These are phyloP conservation scores for Hygrophorus pudorinus DNA, from an alignment of 768 basidiomycete species.

Conservation along the genomic window DNA sequence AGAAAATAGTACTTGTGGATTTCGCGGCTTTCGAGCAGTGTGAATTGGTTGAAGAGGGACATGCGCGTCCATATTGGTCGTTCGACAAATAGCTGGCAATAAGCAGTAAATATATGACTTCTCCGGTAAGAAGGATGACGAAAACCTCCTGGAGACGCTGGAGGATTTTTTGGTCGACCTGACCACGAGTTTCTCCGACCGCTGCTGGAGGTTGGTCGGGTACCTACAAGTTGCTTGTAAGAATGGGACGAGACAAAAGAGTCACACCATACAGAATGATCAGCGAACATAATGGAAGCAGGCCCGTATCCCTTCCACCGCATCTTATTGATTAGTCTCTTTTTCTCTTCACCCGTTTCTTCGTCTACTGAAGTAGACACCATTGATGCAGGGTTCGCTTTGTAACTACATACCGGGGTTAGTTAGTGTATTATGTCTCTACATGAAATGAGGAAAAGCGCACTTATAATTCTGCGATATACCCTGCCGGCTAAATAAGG, in stretches of 20 bases:
- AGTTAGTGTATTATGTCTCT: not conserved
- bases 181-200: conserved; percentile 49
- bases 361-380: conserved; percentile 56
- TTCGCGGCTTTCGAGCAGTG: conserved; percentile 53
- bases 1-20: conserved; percentile 57
- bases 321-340: conserved; percentile 74
- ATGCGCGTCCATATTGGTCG: conserved; percentile 88
- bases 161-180: conserved; percentile 46
- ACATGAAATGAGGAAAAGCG: conserved; percentile 6
- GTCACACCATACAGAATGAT: conserved; percentile 34
- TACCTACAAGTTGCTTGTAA: conserved; percentile 26
- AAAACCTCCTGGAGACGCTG: conserved; percentile 44
- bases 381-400: conserved; percentile 67
- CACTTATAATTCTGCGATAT: conserved; percentile 80
- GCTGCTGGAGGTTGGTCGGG: conserved; percentile 53
- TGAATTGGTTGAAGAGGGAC: conserved; percentile 77
- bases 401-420: conserved; percentile 42
- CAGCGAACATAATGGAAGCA: conserved; percentile 57
- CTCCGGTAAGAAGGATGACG: not conserved
- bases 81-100: conserved; percentile 51
- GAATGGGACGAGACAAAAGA: not conserved
- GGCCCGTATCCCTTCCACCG: conserved; percentile 83
- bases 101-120: not conserved
- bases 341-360: conserved; percentile 72
- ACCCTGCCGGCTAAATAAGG: conserved; percentile 75